Percentiles rank a stretch among this genome's conserved stretches.
phyloP scores from a whole-genome alignment of 75 land plant species.

The Larix kaempferi region DNA sequence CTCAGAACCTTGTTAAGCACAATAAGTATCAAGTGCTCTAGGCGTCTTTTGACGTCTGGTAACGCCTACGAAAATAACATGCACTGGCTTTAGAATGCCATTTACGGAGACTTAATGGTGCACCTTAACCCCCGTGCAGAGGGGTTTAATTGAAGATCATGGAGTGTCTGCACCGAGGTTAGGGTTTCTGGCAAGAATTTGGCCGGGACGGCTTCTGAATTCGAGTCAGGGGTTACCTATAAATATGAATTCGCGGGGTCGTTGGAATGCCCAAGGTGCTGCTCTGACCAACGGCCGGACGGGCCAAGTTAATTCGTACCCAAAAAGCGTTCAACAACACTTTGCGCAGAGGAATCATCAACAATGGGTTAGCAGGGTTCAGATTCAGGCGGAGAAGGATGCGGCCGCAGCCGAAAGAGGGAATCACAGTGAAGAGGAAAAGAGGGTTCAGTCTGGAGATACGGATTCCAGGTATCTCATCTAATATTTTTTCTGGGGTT shows the following conservation, averaged over 20 bases:
- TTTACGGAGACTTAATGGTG: background rate
- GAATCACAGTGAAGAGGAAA: background rate
- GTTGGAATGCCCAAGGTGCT: background rate
- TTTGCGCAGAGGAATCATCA: conserved; percentile 7
- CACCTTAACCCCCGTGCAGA: background rate
- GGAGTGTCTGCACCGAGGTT: background rate
- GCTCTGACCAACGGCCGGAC: background rate
- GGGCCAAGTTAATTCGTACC: background rate
- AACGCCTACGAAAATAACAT: background rate
- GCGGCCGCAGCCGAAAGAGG: background rate
- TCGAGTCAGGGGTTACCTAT: background rate
- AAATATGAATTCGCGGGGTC: conserved; percentile 5
- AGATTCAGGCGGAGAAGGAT: background rate
- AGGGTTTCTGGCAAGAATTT: background rate
- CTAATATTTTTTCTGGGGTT: too few relatives aligned
- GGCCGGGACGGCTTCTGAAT: background rate
- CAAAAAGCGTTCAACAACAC: background rate
- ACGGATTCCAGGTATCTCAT: conserved; percentile 2
- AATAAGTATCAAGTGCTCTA: background rate
- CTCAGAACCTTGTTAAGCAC: background rate
- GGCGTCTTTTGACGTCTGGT: background rate
- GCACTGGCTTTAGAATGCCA: background rate
- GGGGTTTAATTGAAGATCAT: background rate
- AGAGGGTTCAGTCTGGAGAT: conserved; percentile 10
- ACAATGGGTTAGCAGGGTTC: conserved; percentile 12